Conservation (phyloP, 2,329 filamentous ascomycete genomes). For the Helotiales sp. region DNA sequence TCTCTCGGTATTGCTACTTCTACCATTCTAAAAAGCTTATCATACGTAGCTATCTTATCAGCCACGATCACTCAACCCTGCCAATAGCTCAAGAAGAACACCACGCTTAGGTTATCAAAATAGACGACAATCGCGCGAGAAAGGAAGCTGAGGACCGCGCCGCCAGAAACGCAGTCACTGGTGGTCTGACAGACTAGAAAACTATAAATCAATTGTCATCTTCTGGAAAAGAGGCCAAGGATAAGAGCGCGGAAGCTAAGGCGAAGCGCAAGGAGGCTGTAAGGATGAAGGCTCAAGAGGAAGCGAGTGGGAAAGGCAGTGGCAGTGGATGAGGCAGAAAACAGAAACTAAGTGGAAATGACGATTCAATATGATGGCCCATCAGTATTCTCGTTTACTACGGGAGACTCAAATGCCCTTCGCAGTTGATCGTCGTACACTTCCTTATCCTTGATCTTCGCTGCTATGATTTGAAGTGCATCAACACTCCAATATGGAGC, state of each 20-base stretch:
- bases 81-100: background rate
- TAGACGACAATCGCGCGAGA: background rate
- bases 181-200: background rate
- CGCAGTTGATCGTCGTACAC: conserved; percentile 4
- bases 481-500: conserved; percentile 3
- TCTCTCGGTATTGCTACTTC: too few relatives aligned
- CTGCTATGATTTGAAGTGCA: background rate
- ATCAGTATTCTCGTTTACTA: conserved; percentile 2
- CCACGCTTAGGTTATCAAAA: background rate
- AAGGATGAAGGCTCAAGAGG: background rate
- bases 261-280: too few relatives aligned
- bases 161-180: background rate
- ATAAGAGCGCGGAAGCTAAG: background rate
- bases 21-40: too few relatives aligned
- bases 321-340: background rate
- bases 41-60: too few relatives aligned
- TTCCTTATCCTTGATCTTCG: conserved; percentile 3
- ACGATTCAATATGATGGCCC: background rate
- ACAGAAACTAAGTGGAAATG: background rate
- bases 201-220: conserved; percentile 6
- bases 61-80: too few relatives aligned
- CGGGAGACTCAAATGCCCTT: conserved; percentile 1
- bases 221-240: conserved; percentile 2
- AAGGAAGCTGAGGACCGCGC: background rate
- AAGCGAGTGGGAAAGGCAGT: background rate